Conservation (phyloP, 805 yeast species). For the Starmerella bombi region DNA sequence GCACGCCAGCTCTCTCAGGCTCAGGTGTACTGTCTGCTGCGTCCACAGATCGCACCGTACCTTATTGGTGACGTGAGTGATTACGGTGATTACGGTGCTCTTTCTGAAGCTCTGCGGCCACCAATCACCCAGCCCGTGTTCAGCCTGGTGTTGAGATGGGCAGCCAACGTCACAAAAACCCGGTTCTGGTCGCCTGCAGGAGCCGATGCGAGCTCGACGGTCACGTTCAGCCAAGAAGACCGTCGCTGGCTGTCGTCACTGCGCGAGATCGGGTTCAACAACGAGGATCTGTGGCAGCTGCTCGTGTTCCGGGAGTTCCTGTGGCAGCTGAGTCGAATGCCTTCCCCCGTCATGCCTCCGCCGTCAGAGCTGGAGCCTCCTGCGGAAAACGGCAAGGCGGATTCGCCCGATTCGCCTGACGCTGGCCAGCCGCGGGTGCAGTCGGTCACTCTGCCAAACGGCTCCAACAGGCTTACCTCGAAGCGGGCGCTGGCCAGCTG, state of each 20-base stretch:
- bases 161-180: slow-evolving; percentile 47
- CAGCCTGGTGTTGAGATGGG: slow-evolving; percentile 58
- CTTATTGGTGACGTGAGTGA: slow-evolving; percentile 64
- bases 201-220: slow-evolving; percentile 1
- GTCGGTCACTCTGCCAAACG: not conserved
- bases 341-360: not conserved
- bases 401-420: not conserved
- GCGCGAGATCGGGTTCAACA: slow-evolving; percentile 57
- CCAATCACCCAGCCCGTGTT: slow-evolving; percentile 58
- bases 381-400: not conserved
- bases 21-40: slow-evolving; percentile 68
- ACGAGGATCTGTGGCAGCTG: slow-evolving; percentile 71
- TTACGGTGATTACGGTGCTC: slow-evolving; percentile 51
- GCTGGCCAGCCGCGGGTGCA: not conserved
- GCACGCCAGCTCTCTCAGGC: slow-evolving; percentile 55
- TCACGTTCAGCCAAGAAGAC: slow-evolving; percentile 24
- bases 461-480: not conserved
- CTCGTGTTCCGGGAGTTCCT: slow-evolving; percentile 58
- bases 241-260: slow-evolving; percentile 51
- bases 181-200: slow-evolving; percentile 49
- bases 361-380: slow-evolving; percentile 4
- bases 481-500: slow-evolving; percentile 9
- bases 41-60: slow-evolving; percentile 66
- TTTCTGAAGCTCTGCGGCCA: slow-evolving; percentile 45
- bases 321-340: slow-evolving; percentile 24